Percentiles rank a stretch among this genome's conserved stretches.
Evolutionary conservation across 441 rosid species (phyloP).

Genomic region (Francoa sonchifolia): DNA sequence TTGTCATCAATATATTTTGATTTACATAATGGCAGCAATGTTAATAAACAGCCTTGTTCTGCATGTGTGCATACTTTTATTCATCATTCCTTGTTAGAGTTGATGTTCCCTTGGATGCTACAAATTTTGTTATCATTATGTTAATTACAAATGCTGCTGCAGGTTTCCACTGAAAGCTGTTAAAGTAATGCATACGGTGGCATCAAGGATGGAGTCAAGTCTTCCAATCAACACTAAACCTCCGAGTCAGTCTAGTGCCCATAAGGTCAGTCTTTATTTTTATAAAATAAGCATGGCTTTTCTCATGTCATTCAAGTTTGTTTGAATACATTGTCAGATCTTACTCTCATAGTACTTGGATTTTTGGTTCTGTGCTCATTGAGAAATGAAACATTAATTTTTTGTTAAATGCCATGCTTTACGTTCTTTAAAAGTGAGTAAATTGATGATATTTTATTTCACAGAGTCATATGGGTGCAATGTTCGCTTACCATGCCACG

Average conservation of each 20-base stretch:
- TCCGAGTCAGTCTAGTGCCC: conserved; percentile 31
- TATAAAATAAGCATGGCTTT: neutral
- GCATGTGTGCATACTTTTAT: no score
- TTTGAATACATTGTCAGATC: neutral
- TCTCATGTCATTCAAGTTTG: neutral
- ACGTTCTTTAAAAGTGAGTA: conserved; percentile 11
- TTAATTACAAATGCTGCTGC: no score
- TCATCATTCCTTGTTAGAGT: neutral
- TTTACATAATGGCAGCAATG: no score
- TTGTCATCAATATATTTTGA: no score
- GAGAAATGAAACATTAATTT: neutral
- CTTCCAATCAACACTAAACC: conserved; percentile 41
- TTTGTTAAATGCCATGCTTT: neutral
- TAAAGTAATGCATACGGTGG: conserved; percentile 88
- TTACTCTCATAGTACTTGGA: no score
- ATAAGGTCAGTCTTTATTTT: conserved; percentile 40
- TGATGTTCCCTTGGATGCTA: neutral
- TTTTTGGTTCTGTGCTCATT: neutral
- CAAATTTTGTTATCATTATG: neutral
- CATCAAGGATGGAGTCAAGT: conserved; percentile 80
- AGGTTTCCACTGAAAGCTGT: conserved; percentile 90
- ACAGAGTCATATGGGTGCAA: conserved; percentile 85
- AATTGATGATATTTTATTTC: conserved; percentile 14
- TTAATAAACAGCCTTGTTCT: no score
- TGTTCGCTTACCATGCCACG: conserved; percentile 93